Base-by-base conservation (phyloP, 306 rosid genomes). In the Quillaja saponaria region DNA sequence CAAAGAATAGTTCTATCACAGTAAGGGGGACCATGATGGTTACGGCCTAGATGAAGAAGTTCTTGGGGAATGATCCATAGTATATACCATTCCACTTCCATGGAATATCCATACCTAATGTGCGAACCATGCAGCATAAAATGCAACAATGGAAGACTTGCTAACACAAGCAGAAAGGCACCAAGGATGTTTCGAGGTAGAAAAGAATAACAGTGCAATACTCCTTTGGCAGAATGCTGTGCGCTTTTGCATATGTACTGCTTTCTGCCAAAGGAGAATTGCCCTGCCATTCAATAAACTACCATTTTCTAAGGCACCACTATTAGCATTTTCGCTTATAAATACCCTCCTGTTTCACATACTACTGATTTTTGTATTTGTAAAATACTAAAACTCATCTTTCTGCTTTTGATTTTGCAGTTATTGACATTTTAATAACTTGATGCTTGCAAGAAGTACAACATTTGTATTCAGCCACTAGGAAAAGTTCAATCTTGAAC, bases 181-280 rank as follows among this genome's bases (percentile, higher is more conserved):
- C 21, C 40, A 41, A 17, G 44, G 31, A 34, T 13, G 54, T 9
- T 33, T 42, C 35, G 10, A 16, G 51, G 71, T 55, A 39, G 49
- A 49, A 59, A 56, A 63, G 71, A 63, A 76, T 38, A 41, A 52
- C 61, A 55, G 46, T 41, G 50, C 61, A 55, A 41, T 3, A 61
- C 58, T 67, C 56, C 70, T 67, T 40, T 34, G 67, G 50, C 62
- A 38, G 42, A 52, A 14, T 14, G 34, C 16, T 63, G n/a, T 18
- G n/a, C n/a, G 14, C 20, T 16, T 13, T 52, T 45, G 19, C 58
- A 58, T 58, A 12, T 11, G 5, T 6, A 13, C 3, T n/a, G 34
- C 28, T 51, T 59, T 50, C 61, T 59, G 72, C 78, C 77, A 64
- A 64, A 58, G 77, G 71, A 72, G 77, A 72, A 49, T 72, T 72